Evolutionary conservation across 2,329 filamentous ascomycete species (phyloP), one percentile per base, ranked within the genome.

Genomic region (Phialophora verrucosa): DNA sequence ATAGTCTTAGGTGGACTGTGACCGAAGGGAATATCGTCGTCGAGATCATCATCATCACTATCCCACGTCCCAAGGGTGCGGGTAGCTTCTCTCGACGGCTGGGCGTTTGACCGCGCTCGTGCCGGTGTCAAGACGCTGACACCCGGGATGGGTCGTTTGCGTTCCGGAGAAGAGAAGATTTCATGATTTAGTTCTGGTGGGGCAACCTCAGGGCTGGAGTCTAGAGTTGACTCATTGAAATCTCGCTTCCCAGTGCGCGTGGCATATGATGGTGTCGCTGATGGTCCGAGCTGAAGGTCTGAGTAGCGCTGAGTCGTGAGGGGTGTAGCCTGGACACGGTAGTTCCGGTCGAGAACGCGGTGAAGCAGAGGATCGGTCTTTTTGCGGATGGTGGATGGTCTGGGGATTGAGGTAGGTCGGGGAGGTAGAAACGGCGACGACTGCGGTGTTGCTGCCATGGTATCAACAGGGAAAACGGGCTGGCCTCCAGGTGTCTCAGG

Each of bases 291-390:
- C 27, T 64, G 64, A 69, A 74, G 57, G 61, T 53, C 42, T 59
- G 62, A 50, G 27, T 67, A 65, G 31, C 63, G 69, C 44, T 56
- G 66, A 62, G 29, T 67, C 4, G 64, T 71, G 71, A 95, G 89
- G 0, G 95, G 95, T 10, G 95, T 99, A 5, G 94, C 92, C 78
- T 96, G 92, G 27, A 99, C 85, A 35, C 94, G 91, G 81, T 96
- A 99, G 65, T 91, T 97, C 79, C 96, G 97, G 82, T 98, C 93
- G 4, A 96, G 87, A n/a, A 98, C 84, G 65, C 91, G 91, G 77
- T 98, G 94, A 49, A 99, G 85, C 8, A 98, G 83, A 2, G 91
- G 91, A 75, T 97, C 92, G 7, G 75, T 75, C 42, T 73, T 74
- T 59, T 79, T 78, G 69, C 75, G 75, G 32, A 76, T 65, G 70